Conservation (phyloP, 75 land plant species). For the Picea glauca region DNA sequence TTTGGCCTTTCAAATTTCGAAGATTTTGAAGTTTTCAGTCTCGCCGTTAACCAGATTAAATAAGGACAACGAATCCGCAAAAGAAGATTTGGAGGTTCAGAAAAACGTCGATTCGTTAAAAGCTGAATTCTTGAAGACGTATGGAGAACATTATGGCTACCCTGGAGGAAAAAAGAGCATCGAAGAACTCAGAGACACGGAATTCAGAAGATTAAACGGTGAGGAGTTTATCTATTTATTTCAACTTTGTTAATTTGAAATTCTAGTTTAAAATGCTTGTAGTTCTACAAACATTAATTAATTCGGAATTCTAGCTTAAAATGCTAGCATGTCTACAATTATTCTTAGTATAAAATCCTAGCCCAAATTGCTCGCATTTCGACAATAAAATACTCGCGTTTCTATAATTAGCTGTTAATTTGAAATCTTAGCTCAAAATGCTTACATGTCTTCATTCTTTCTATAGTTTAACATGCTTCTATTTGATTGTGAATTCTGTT, state of each 20-base stretch:
- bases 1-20: neutral
- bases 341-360: neutral
- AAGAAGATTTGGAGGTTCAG: too few species aligned
- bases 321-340: neutral
- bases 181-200: constrained; percentile 68
- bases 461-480: too few species aligned
- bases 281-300: neutral
- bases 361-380: neutral
- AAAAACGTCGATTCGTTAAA: neutral
- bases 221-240: constrained; percentile 4
- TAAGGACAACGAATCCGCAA: neutral
- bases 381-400: neutral
- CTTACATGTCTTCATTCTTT: too few species aligned
- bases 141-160: constrained; percentile 74
- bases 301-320: neutral
- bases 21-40: neutral
- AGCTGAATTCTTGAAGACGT: constrained; percentile 48
- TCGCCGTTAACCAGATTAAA: neutral
- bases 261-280: neutral
- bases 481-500: too few species aligned
- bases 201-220: constrained; percentile 78
- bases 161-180: constrained; percentile 54
- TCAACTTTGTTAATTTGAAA: neutral
- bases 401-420: neutral
- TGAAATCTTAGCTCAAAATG: too few species aligned